Evolutionary conservation across 352 stramenopile genomes (phyloP), one percentile per base, ranked within the genome.

Genomic region (Globisporangium cylindrosporum): DNA sequence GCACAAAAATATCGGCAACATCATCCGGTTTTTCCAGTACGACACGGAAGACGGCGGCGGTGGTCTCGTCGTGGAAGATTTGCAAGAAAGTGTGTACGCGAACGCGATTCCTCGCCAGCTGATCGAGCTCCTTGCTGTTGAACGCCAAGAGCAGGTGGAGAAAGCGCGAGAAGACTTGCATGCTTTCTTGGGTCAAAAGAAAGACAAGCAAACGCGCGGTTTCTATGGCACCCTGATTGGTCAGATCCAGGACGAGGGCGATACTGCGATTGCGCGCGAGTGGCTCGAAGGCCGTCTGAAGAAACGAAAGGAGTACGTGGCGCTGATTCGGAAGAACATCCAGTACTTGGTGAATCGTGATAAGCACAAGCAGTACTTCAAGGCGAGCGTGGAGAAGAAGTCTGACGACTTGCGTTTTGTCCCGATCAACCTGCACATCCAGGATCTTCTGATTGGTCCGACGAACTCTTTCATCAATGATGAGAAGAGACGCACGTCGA

Each of bases 331-430:
- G 2, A 88, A 92, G 69, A 94, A 94, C 56, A 91, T 94, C 38
- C 89, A 96, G 66, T 92, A 91, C 46, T 60, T 94, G 29, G 87
- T 96, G 34, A 92, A 93, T 51, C 87, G 87, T 22, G 87, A 95
- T 73, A 95, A 95, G 64, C 82, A 96, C 80, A 94, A 94, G 60
- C 81, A 89, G 59, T 94, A 95, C 53, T 96, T 96, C 76, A 96
- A 96, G 71, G 86, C 89, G 4, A 95, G 87, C 62, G 84, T 94
- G 18, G 89, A 94, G 67, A 96, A 94, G 61, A 95, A 95, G 61
- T 91, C 82, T 18, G 67, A 79, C 0, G 87, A 93, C 24, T 69
- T 96, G 67, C 86, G 86, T 1, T 96, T 96, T 49, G 85, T 96
- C 29, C 89, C 89, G 15, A 92, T 95, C 64, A 96, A 96, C 49